Evolutionary conservation across 2,329 filamentous ascomycete species (phyloP), one percentile per base, ranked within the genome.

Genomic region (Lecanicillium sp.): DNA sequence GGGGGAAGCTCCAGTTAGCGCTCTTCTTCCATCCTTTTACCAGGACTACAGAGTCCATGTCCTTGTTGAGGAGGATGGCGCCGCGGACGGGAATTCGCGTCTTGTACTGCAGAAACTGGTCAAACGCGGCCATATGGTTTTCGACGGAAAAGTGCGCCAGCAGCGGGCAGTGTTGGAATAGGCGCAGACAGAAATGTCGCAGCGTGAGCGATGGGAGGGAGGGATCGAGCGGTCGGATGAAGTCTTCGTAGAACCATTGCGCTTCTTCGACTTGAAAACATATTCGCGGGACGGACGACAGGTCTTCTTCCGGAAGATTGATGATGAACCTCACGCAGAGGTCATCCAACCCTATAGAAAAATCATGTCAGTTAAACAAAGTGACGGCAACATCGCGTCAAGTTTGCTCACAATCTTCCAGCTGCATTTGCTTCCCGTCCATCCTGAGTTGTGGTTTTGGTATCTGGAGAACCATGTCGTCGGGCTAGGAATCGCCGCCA

Each of bases 231-330:
- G 91, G 90, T 40, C 93, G 87, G 65, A 98, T 89, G 64, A 98
- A 98, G 69, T 98, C 93, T 74, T 98, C 93, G 79, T 98, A 98
- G 70, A 95, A 98, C 93, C 93, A 98, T 82, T 98, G 94, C 59
- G 93, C 93, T 70, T 98, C 94, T 69, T 98, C 93, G 58, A 98
- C 87, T 70, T 97, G 90, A 67, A 98, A 98, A 70, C 91, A 97
- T 69, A 98, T 93, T 62, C 93, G 86, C 63, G 90, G 88, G 50
- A 95, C 87, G 2, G 87, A 90, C 56, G 84, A 83, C 39, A 97
- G 79, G 67, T 98, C 93, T 67, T 93, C 89, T 55, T 87, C 78
- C 38, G 94, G 93, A 52, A 97, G 80, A 70, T 98, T 97, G 68
- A 97, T 89, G 63, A 98, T 91, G 70, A 98, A 98, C 64, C 94